Percentiles rank a stretch among this genome's conserved stretches.
These are phyloP conservation scores for Coemansia aciculifera DNA, from an alignment of 192 early-diverging fungal species.

Conservation along the genomic window DNA sequence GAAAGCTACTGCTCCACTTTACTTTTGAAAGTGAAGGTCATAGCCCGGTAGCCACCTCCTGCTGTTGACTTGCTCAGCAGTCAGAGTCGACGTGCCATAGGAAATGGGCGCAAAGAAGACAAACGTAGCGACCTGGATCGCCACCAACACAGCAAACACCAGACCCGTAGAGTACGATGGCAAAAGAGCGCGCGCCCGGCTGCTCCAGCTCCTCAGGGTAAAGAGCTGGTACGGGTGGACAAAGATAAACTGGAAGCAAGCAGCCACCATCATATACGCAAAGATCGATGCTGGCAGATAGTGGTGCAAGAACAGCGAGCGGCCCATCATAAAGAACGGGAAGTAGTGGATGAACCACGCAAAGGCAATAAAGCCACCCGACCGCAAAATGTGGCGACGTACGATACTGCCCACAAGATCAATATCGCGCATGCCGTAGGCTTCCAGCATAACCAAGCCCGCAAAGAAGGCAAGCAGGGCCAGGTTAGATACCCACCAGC, in stretches of 20 bases:
- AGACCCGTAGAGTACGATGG: constrained; percentile 37
- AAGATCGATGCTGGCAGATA: constrained; percentile 78
- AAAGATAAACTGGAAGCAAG: constrained; percentile 62
- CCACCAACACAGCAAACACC: constrained; percentile 47
- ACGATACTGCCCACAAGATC: constrained; percentile 55
- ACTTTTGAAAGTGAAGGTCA: constrained; percentile 77
- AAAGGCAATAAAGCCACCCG: constrained; percentile 62
- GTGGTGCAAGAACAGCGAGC: constrained; percentile 80
- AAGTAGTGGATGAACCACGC: constrained; percentile 72
- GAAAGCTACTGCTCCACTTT: neutral
- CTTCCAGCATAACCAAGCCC: constrained; percentile 66
- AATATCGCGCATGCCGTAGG: constrained; percentile 73
- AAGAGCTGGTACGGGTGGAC: constrained; percentile 45
- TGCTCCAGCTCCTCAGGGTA: constrained; percentile 37
- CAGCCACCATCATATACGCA: constrained; percentile 64
- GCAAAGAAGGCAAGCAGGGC: constrained; percentile 55
- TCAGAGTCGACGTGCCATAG: constrained; percentile 75
- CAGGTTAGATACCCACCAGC: constrained; percentile 73
- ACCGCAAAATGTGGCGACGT: constrained; percentile 44
- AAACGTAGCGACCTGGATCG: constrained; percentile 62
- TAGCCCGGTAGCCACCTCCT: constrained; percentile 77
- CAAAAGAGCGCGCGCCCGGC: constrained; percentile 39
- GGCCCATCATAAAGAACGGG: constrained; percentile 76
- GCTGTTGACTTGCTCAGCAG: constrained; percentile 58
- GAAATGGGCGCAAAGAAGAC: constrained; percentile 81